Conservation (phyloP, 2,329 filamentous ascomycete species). For the Juglanconis oblonga region DNA sequence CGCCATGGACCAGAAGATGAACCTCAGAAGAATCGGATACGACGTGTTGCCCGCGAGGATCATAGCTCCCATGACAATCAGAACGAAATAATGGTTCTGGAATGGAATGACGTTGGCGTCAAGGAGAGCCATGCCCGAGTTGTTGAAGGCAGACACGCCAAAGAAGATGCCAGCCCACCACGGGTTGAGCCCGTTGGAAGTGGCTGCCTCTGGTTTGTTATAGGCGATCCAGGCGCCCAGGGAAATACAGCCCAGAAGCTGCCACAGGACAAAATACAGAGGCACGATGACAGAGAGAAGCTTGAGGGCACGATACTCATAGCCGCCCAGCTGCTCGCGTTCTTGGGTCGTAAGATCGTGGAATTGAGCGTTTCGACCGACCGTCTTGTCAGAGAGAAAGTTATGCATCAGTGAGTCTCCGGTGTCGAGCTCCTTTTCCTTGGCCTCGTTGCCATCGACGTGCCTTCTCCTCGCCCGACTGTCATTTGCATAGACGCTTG, state of each 20-base stretch:
- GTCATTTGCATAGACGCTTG: background rate
- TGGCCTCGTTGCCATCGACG: background rate
- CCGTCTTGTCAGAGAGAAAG: slow-evolving; percentile 26
- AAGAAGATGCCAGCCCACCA: slow-evolving; percentile 68
- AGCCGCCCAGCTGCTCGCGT: slow-evolving; percentile 47
- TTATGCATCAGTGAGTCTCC: slow-evolving; percentile 26
- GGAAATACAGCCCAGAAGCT: slow-evolving; percentile 36
- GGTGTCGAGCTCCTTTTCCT: slow-evolving; percentile 1
- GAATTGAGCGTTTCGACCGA: slow-evolving; percentile 47
- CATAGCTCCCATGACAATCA: slow-evolving; percentile 52
- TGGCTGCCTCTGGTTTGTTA: slow-evolving; percentile 46
- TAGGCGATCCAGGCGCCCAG: slow-evolving; percentile 53
- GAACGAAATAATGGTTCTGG: slow-evolving; percentile 47
- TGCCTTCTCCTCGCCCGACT: background rate
- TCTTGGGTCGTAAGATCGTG: slow-evolving; percentile 45
- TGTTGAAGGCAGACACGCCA: slow-evolving; percentile 67
- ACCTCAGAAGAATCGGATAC: slow-evolving; percentile 61
- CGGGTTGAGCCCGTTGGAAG: slow-evolving; percentile 57
- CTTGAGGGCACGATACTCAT: slow-evolving; percentile 49
- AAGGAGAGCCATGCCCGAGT: slow-evolving; percentile 66
- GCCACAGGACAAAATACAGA: slow-evolving; percentile 44
- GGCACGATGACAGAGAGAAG: slow-evolving; percentile 49
- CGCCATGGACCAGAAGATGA: slow-evolving; percentile 54
- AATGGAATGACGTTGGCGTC: slow-evolving; percentile 66
- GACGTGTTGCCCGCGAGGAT: slow-evolving; percentile 65